These are phyloP conservation scores for Picochlorum sp. DNA, from an alignment of 139 green algal species.

Conservation along the genomic window DNA sequence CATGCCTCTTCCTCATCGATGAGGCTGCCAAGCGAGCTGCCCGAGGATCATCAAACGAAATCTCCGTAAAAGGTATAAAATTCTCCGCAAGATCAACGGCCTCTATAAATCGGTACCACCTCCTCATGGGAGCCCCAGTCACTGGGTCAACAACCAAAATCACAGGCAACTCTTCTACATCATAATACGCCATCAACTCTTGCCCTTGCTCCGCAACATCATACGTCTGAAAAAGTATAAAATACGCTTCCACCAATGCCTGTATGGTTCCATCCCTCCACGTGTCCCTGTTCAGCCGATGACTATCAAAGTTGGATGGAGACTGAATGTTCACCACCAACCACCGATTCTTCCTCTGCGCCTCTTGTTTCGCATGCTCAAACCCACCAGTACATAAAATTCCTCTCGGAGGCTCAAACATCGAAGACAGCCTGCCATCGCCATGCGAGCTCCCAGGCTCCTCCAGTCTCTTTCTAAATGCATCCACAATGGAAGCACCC, in stretches of 20 bases:
- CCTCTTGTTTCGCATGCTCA: conserved; percentile 38
- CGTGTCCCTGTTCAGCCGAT: conserved; percentile 77
- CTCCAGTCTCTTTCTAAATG: conserved; percentile 47
- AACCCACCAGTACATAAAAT: conserved; percentile 54
- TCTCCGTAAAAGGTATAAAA: conserved; percentile 79
- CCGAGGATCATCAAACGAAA: conserved; percentile 43
- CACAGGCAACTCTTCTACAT: conserved; percentile 42
- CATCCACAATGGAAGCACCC: conserved; percentile 33
- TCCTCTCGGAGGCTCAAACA: conserved; percentile 58
- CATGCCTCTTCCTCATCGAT: conserved; percentile 24
- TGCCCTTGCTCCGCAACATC: conserved; percentile 39
- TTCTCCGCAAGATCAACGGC: conserved; percentile 58
- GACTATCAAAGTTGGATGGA: conserved; percentile 62
- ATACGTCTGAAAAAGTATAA: conserved; percentile 71
- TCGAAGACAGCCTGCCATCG: conserved; percentile 29
- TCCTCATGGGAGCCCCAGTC: conserved; percentile 61
- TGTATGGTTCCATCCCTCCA: conserved; percentile 61
- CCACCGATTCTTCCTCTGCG: conserved; percentile 23
- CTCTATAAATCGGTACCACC: conserved; percentile 56
- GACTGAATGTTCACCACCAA: conserved; percentile 74
- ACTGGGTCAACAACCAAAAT: conserved; percentile 68
- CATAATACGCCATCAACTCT: conserved; percentile 52
- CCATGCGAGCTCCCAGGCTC: background rate
- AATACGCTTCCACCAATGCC: conserved; percentile 51
- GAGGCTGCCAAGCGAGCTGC: conserved; percentile 31